These are phyloP conservation scores for Xylaria nigripes DNA, from an alignment of 495 filamentous ascomycete genomes.

Conservation along the genomic window DNA sequence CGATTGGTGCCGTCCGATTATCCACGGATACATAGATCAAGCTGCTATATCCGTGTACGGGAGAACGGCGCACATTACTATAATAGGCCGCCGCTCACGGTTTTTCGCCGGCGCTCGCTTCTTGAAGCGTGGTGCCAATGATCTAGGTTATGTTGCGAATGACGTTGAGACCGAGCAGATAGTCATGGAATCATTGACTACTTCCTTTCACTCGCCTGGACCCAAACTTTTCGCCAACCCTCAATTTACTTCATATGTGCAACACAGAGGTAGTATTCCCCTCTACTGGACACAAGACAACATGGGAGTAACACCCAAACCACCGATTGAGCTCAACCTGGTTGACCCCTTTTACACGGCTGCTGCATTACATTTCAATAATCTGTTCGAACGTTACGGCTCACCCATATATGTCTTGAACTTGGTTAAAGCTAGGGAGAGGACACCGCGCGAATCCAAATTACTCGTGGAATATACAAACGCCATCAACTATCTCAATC, in stretches of 20 bases:
- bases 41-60: conserved; percentile 77
- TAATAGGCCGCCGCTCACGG: conserved; percentile 86
- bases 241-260: conserved; percentile 89
- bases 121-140: conserved; percentile 89
- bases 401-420: conserved; percentile 89
- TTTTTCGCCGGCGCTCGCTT: conserved; percentile 94
- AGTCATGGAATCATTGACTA: conserved; percentile 85
- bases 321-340: conserved; percentile 87
- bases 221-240: conserved; percentile 80
- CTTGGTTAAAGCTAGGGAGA: conserved; percentile 81
- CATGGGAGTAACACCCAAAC: conserved; percentile 90
- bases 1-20: conserved; percentile 94
- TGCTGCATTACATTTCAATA: conserved; percentile 94
- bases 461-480: conserved; percentile 80
- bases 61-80: conserved; percentile 76
- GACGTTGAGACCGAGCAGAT: conserved; percentile 99
- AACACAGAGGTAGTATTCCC: conserved; percentile 94
- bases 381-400: conserved; percentile 90
- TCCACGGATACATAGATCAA: conserved; percentile 95
- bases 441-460: conserved; percentile 88
- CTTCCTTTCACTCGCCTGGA: conserved; percentile 89
- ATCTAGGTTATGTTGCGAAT: conserved; percentile 93
- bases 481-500: conserved; percentile 87
- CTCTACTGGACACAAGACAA: conserved; percentile 97
- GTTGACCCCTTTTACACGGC: conserved; percentile 93